Evolutionary conservation across 257 asterid species (phyloP).

Genomic region (Anisodus acutangulus): DNA sequence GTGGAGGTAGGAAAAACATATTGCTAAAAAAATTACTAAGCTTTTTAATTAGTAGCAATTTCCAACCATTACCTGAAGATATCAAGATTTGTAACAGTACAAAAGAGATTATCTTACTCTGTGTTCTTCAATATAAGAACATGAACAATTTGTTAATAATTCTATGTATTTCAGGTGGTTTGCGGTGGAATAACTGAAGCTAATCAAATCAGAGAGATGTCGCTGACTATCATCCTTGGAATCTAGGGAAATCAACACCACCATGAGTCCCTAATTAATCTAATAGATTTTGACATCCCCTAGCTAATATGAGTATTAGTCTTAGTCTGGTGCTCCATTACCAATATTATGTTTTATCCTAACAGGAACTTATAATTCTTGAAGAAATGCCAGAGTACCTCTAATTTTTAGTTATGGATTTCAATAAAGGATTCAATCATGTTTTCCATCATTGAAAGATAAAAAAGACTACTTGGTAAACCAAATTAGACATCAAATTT

Average conservation of each 20-base stretch:
- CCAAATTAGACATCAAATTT: constrained; percentile 1
- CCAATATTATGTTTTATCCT: neutral
- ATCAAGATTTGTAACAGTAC: neutral
- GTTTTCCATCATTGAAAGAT: neutral
- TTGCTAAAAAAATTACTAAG: neutral
- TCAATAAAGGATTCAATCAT: neutral
- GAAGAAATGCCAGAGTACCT: constrained; percentile 10
- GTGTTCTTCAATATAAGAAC: neutral
- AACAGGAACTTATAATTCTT: neutral
- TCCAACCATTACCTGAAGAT: neutral
- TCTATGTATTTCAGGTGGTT: constrained; percentile 46
- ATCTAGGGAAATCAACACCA: constrained; percentile 37
- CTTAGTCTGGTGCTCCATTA: neutral
- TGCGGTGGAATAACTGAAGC: constrained; percentile 52
- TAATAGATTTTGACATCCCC: neutral
- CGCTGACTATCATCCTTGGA: constrained; percentile 50
- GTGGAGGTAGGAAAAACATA: constrained; percentile 54
- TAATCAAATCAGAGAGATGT: constrained; percentile 47
- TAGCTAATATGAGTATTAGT: neutral
- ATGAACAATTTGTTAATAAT: neutral
- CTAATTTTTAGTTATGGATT: neutral
- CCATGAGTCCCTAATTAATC: neutral
- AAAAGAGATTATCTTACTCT: neutral
- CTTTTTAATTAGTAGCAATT: neutral
- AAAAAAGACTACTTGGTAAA: constrained; percentile 18